Evolutionary conservation across 441 rosid species (phyloP).

Genomic region (Adansonia rubrostipa): DNA sequence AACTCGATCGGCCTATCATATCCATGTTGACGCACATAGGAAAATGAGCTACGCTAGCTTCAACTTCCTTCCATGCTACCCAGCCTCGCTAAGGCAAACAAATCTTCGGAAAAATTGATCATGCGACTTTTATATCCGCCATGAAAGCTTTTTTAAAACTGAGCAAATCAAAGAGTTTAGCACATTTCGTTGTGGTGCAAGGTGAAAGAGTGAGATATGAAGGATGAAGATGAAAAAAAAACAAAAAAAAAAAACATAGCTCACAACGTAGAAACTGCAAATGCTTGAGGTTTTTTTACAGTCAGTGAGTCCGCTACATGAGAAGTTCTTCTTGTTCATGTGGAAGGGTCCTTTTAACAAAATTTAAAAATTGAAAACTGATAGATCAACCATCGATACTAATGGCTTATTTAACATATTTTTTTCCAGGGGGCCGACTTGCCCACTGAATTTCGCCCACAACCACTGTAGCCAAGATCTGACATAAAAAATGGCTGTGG

Average conservation of each 20-base stretch:
- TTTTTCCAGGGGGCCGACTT: no score
- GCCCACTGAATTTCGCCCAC: no score
- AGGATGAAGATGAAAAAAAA: conserved; percentile 34
- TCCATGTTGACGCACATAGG: conserved; percentile 33
- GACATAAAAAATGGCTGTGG: no score
- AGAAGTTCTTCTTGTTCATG: no score
- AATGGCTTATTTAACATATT: no score
- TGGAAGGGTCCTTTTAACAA: no score
- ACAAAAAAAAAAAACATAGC: no score
- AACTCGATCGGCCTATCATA: neutral
- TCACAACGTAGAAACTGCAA: conserved; percentile 59
- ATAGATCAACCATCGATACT: no score
- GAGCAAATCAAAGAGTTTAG: neutral
- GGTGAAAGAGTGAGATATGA: conserved; percentile 58
- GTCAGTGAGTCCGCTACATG: no score
- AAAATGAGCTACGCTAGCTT: conserved; percentile 20
- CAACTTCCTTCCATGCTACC: neutral
- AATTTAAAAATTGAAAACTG: no score
- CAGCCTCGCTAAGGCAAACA: neutral
- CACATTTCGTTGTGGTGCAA: conserved; percentile 39
- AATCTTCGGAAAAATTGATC: neutral
- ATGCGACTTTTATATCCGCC: neutral
- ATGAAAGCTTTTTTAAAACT: conserved; percentile 3
- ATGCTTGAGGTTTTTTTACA: conserved; percentile 37
- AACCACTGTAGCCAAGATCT: no score